These are phyloP conservation scores for Acacia concinna DNA, from an alignment of 331 rosid species.

Conservation along the genomic window DNA sequence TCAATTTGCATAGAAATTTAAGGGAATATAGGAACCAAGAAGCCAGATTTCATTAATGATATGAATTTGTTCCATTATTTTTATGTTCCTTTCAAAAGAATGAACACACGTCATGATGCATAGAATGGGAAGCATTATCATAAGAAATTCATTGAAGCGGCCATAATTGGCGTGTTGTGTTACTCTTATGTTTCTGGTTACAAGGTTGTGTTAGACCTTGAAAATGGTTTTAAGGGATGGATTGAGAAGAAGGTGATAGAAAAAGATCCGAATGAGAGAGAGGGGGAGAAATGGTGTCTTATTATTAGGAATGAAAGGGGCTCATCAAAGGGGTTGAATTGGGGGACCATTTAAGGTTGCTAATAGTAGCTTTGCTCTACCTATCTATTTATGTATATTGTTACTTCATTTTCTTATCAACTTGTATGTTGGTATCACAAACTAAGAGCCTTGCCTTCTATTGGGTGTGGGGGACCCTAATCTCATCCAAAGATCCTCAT, in stretches of 20 bases:
- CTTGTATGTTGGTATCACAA: not conserved
- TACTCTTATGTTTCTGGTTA: not conserved
- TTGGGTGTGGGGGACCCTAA: not conserved
- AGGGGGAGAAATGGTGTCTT: slow-evolving; percentile 13
- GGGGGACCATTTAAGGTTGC: slow-evolving; percentile 40
- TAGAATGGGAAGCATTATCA: not conserved
- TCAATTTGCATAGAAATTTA: not conserved
- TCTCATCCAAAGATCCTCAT: not conserved
- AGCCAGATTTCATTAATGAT: not conserved
- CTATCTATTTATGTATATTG: not conserved
- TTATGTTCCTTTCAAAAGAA: not conserved
- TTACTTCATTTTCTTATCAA: not conserved
- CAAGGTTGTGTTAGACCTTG: too few species aligned
- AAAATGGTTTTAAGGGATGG: not conserved
- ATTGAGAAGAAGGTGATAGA: not conserved
- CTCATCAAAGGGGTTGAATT: slow-evolving; percentile 3
- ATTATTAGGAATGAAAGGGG: slow-evolving; percentile 37
- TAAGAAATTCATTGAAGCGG: not conserved
- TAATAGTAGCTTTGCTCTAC: not conserved
- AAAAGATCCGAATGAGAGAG: not conserved
- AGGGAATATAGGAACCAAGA: slow-evolving; percentile 7
- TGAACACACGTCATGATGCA: not conserved
- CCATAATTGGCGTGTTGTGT: not conserved
- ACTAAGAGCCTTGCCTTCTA: not conserved
- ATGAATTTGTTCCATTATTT: not conserved